phyloP scores from a whole-genome alignment of 805 yeast species.

The Wickerhamomyces sydowiorum region DNA sequence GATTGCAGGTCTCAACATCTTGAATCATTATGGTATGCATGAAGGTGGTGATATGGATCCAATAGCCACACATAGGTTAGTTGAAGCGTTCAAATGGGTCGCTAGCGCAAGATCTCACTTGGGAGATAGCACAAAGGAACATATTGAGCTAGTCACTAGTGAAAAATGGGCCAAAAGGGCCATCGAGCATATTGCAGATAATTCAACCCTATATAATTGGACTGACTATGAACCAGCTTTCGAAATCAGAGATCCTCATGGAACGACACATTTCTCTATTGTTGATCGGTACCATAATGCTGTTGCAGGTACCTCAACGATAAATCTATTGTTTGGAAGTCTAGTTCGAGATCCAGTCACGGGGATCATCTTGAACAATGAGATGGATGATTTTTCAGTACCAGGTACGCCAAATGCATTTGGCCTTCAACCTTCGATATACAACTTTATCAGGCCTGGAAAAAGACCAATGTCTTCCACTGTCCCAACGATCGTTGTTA shows the following conservation, averaged over 20 bases:
- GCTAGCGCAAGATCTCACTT: conserved; percentile 79
- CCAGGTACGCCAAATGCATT: conserved; percentile 70
- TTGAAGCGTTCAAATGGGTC: conserved; percentile 94
- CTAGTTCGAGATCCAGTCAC: conserved; percentile 74
- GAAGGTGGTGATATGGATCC: conserved; percentile 42
- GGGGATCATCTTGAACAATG: conserved; percentile 79
- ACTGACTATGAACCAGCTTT: conserved; percentile 72
- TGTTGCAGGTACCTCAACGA: conserved; percentile 83
- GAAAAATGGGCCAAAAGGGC: conserved; percentile 55
- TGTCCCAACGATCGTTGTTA: conserved; percentile 65
- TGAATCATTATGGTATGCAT: conserved; percentile 39
- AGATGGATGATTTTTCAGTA: conserved; percentile 91
- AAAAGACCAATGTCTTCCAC: conserved; percentile 84
- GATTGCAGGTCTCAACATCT: conserved; percentile 64
- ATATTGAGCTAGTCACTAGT: conserved; percentile 36
- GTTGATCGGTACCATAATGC: conserved; percentile 74
- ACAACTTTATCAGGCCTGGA: conserved; percentile 68
- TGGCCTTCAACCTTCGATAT: conserved; percentile 73
- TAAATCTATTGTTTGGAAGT: conserved; percentile 81
- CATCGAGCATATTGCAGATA: conserved; percentile 43
- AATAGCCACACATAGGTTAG: conserved; percentile 54
- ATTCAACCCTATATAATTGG: conserved; percentile 58
- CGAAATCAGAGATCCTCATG: conserved; percentile 75
- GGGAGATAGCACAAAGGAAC: conserved; percentile 55
- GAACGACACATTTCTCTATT: conserved; percentile 83